Percentiles rank a stretch among this genome's conserved stretches.
These are phyloP conservation scores for Ramalina intermedia DNA, from an alignment of 495 filamentous ascomycete species.

Conservation along the genomic window DNA sequence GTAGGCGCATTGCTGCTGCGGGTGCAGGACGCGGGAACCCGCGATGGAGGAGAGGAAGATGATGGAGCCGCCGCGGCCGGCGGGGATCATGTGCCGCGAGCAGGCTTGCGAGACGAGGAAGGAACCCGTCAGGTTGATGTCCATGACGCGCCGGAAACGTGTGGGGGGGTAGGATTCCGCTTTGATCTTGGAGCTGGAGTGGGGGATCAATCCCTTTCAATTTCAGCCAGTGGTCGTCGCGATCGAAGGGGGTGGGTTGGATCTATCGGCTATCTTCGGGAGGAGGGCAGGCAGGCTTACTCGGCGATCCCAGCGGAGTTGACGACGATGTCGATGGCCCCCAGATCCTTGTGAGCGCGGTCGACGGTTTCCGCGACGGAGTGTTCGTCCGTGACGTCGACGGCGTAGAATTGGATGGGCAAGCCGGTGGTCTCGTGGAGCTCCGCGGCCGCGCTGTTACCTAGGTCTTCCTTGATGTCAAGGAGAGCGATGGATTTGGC, in stretches of 20 bases:
- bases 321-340: slow-evolving; percentile 56
- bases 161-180: slow-evolving; percentile 38
- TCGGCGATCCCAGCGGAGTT: slow-evolving; percentile 80
- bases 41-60: slow-evolving; percentile 55
- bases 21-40: slow-evolving; percentile 50
- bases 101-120: slow-evolving; percentile 57
- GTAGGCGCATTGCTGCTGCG: slow-evolving; percentile 55
- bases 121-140: slow-evolving; percentile 53
- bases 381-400: slow-evolving; percentile 55
- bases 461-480: slow-evolving; percentile 59
- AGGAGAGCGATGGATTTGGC: slow-evolving; percentile 59
- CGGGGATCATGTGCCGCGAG: slow-evolving; percentile 37
- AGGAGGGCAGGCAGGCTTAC: slow-evolving; percentile 21
- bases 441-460: slow-evolving; percentile 49
- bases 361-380: slow-evolving; percentile 37
- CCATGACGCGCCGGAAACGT: slow-evolving; percentile 58
- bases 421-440: slow-evolving; percentile 52
- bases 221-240: slow-evolving; percentile 8
- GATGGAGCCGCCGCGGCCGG: slow-evolving; percentile 43
- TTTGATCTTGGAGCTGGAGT: slow-evolving; percentile 46
- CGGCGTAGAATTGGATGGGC: slow-evolving; percentile 60
- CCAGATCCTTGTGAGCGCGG: slow-evolving; percentile 38
- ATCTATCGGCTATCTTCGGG: neutral
- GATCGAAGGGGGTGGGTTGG: slow-evolving; percentile 27
- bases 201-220: neutral